Conservation (phyloP, 176 grass and related monocot species). For the Alloteropsis semialata region DNA sequence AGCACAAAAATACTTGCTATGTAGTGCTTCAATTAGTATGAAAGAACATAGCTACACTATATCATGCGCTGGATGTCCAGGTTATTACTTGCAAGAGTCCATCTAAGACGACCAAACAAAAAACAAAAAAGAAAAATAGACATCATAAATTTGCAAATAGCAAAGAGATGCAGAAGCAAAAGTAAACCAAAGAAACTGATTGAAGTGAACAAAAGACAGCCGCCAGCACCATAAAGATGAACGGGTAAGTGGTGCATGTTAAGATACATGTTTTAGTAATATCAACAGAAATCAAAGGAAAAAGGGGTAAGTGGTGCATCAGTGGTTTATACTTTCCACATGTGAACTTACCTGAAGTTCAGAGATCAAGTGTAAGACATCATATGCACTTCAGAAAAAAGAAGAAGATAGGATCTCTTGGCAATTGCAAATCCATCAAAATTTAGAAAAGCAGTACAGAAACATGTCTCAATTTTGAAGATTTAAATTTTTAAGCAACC, state of each 20-base stretch:
- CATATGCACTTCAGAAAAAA: constrained; percentile 37
- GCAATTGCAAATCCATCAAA: neutral
- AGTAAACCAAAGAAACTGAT: neutral
- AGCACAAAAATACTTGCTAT: neutral
- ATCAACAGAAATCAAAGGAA: neutral
- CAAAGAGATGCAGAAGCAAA: neutral
- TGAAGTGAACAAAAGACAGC: neutral
- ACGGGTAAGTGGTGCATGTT: neutral
- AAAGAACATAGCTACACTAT: neutral
- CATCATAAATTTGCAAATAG: neutral
- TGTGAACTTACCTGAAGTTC: constrained; percentile 60
- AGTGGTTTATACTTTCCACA: constrained; percentile 51
- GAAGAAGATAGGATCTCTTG: too few species aligned
- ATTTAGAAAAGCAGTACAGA: neutral
- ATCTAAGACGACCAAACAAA: neutral
- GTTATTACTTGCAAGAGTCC: neutral
- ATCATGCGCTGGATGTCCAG: neutral
- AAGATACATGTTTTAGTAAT: neutral
- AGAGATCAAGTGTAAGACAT: constrained; percentile 67
- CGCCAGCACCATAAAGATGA: neutral
- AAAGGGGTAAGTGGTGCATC: constrained; percentile 48
- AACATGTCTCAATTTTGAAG: neutral
- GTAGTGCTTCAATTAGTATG: neutral
- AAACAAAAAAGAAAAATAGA: neutral
- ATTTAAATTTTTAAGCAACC: neutral